Evolutionary conservation across 306 rosid species (phyloP).

Genomic region (Castanea mollissima): DNA sequence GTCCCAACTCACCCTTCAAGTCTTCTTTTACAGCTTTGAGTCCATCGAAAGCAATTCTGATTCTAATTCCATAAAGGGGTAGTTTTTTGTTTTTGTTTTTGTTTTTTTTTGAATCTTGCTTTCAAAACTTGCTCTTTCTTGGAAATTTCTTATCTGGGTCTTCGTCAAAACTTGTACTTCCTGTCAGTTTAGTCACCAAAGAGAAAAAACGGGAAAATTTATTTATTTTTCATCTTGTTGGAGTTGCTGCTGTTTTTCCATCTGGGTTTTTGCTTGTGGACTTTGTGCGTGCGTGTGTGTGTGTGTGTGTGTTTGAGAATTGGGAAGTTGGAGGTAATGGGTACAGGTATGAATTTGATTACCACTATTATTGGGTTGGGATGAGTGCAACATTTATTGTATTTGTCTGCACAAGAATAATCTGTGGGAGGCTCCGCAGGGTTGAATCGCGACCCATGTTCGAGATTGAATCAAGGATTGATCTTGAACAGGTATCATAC

Average conservation of each 20-base stretch:
- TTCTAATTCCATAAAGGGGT: constrained; percentile 29
- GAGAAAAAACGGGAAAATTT: too few species aligned
- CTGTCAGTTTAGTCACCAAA: neutral
- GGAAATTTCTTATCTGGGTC: constrained; percentile 33
- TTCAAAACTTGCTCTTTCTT: constrained; percentile 28
- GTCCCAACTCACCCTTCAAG: neutral
- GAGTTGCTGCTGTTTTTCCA: neutral
- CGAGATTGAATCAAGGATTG: constrained; percentile 62
- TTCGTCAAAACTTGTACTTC: neutral
- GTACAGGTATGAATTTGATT: constrained; percentile 58
- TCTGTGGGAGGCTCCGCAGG: constrained; percentile 76
- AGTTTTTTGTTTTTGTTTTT: neutral
- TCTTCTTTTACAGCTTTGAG: constrained; percentile 23
- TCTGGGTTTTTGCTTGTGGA: constrained; percentile 13
- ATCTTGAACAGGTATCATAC: constrained; percentile 70
- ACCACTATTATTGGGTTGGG: constrained; percentile 84
- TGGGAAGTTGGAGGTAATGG: constrained; percentile 36
- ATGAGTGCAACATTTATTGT: constrained; percentile 94
- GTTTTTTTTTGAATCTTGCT: constrained; percentile 6
- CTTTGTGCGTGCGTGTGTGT: neutral
- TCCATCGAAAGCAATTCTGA: constrained; percentile 52
- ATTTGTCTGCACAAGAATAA: constrained; percentile 89
- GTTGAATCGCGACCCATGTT: constrained; percentile 45
- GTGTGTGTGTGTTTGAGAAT: neutral
- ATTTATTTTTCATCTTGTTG: neutral